These are phyloP conservation scores for Iris macrosiphon DNA, from an alignment of 106 monocot species.

Conservation along the genomic window DNA sequence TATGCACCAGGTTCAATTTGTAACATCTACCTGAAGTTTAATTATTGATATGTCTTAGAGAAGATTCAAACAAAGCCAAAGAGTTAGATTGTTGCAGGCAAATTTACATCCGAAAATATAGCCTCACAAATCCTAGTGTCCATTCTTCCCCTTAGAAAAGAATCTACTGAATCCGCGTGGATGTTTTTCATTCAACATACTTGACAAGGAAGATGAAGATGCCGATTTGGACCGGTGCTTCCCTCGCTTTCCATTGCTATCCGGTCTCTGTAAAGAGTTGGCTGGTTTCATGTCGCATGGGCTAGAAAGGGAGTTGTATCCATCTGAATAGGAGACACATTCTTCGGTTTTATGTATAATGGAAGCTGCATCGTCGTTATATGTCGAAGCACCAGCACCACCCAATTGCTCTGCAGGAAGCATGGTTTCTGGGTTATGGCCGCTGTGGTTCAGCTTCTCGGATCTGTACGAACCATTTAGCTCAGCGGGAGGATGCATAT, in stretches of 20 bases:
- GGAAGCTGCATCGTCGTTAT: slow-evolving; percentile 7
- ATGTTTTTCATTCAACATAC: slow-evolving; percentile 10
- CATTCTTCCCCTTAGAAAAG: slow-evolving; percentile 7
- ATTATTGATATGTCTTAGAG: no score
- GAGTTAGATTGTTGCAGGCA: no score
- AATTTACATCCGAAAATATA: no score
- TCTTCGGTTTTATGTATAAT: neutral
- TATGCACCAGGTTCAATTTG: no score
- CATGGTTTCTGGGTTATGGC: neutral
- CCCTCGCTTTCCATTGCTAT: slow-evolving; percentile 2
- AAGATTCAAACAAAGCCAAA: no score
- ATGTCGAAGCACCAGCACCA: neutral
- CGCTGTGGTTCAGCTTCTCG: neutral
- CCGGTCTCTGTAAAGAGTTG: neutral
- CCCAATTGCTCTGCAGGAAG: neutral
- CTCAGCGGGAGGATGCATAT: slow-evolving; percentile 7
- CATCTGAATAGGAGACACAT: neutral
- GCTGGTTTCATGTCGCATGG: slow-evolving; percentile 1
- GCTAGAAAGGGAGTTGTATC: slow-evolving; percentile 7
- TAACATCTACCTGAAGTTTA: no score
- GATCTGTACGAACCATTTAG: neutral
- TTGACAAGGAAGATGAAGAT: slow-evolving; percentile 1
- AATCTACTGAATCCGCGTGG: slow-evolving; percentile 14
- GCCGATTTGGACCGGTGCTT: slow-evolving; percentile 3
- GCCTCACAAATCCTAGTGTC: neutral